Evolutionary conservation across 441 rosid species (phyloP), one percentile per base, ranked within the genome.

Genomic region (Breynia disticha): DNA sequence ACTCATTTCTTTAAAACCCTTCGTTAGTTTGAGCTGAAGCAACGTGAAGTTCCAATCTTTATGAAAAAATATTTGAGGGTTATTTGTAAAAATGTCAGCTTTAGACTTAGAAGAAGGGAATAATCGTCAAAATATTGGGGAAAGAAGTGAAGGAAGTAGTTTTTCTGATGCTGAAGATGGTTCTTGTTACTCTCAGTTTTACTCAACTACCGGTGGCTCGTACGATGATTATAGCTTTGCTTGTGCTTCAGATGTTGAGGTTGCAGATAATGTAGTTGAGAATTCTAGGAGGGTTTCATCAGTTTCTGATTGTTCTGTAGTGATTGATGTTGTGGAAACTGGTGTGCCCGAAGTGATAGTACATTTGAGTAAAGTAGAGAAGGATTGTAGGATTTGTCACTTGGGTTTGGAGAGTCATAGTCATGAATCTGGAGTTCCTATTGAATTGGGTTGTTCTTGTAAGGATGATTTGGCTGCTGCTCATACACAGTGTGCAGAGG

Each of bases 371-470:
- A 68, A 67, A 48, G 72, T 21, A 49, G 90, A 93, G 79, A 78
- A 68, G 62, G 93, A 78, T 53, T 94, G 99, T 54, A 73, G 99
- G 64, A 94, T 94, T 72, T 90, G 99, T 53, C 99, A 94, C 56
- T 57, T 94, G 74, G 95, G 83, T 24, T 71, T 90, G 71, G 94
- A 83, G 68, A 87, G 82, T 37, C 78, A 76, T 44, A 77, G 86
- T 44, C 79, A 56, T 54, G 95, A 86, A 65, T 74, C 88, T 18
- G 95, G 95, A 5, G 67, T 61, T 46, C 81, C 78, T 42, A 83
- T 94, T 24, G 81, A 80, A 65, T 62, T 94, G 67, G 97, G 97
- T 21, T 94, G 99, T 60, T 85, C 91, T 43, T 94, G 99, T 70
- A 93, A 88, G 66, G 76, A 70, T 21, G 98, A 93, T 78, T 73